These are phyloP conservation scores for Solanum raphanifolium DNA, from an alignment of 257 asterid species.

Conservation along the genomic window DNA sequence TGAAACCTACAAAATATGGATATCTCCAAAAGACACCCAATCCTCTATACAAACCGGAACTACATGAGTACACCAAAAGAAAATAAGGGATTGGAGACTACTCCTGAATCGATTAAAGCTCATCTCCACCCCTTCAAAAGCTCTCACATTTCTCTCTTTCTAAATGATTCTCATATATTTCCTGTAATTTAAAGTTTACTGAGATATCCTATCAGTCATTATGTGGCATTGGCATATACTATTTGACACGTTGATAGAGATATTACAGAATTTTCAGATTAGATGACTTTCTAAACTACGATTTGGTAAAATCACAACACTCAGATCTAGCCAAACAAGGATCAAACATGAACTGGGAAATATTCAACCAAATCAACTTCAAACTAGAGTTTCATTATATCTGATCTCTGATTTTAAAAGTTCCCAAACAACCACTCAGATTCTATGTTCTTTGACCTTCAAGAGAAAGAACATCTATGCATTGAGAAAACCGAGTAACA, in stretches of 20 bases:
- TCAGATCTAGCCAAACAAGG: not conserved
- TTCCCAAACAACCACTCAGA: not conserved
- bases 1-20: not conserved
- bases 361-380: not conserved
- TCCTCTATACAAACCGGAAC: not conserved
- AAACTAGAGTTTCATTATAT: not conserved
- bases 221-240: not conserved
- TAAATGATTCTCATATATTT: not conserved
- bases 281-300: not conserved
- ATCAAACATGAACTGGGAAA: not conserved
- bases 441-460: not conserved
- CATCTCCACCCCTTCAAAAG: not conserved
- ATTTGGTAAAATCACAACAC: not conserved
- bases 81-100: not conserved
- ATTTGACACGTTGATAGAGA: not conserved
- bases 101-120: not conserved
- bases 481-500: not conserved
- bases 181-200: not conserved
- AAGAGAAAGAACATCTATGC: not conserved
- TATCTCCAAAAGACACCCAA: not conserved
- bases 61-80: not conserved
- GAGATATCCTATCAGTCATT: not conserved
- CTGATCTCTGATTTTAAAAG: not conserved
- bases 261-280: not conserved
- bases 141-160: not conserved